A percentile compares a stretch with the other conserved stretches of the same genome.
Evolutionary conservation across 495 filamentous ascomycete species (phyloP).

Genomic region (Penicillium roqueforti): DNA sequence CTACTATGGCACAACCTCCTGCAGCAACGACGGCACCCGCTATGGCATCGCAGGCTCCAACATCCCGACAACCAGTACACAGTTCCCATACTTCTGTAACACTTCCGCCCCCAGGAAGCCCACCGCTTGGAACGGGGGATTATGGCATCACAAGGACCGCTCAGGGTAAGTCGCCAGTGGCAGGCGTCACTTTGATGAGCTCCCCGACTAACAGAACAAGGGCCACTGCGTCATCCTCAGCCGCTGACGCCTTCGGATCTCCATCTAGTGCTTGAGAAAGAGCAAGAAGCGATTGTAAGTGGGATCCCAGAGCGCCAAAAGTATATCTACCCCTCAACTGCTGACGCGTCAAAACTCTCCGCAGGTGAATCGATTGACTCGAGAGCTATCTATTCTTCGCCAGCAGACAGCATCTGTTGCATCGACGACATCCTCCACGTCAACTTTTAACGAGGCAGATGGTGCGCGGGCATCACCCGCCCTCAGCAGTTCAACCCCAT

Average conservation of each 20-base stretch:
- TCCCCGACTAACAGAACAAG: constrained; percentile 25
- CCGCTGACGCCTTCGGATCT: constrained; percentile 83
- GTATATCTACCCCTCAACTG: constrained; percentile 3
- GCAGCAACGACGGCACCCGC: constrained; percentile 51
- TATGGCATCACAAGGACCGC: constrained; percentile 56
- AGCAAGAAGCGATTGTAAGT: constrained; percentile 88
- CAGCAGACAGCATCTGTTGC: constrained; percentile 77
- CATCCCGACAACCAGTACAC: constrained; percentile 44
- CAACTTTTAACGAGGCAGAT: constrained; percentile 54
- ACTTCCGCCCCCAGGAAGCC: constrained; percentile 29
- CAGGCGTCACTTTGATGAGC: background rate
- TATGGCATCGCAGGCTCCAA: constrained; percentile 34
- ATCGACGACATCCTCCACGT: constrained; percentile 75
- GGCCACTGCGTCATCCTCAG: constrained; percentile 72
- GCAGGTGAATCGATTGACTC: constrained; percentile 86
- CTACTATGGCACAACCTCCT: constrained; percentile 46
- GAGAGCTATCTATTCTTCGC: constrained; percentile 76
- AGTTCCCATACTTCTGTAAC: constrained; percentile 43
- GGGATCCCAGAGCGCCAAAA: background rate
- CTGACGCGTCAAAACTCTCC: background rate
- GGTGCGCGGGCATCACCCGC: constrained; percentile 43
- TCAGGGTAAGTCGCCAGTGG: constrained; percentile 39
- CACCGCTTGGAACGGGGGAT: constrained; percentile 37
- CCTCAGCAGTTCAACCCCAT: constrained; percentile 47
- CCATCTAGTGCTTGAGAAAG: constrained; percentile 82